Evolutionary conservation across 768 basidiomycete species (phyloP).

Genomic region (Lentinula sp.): DNA sequence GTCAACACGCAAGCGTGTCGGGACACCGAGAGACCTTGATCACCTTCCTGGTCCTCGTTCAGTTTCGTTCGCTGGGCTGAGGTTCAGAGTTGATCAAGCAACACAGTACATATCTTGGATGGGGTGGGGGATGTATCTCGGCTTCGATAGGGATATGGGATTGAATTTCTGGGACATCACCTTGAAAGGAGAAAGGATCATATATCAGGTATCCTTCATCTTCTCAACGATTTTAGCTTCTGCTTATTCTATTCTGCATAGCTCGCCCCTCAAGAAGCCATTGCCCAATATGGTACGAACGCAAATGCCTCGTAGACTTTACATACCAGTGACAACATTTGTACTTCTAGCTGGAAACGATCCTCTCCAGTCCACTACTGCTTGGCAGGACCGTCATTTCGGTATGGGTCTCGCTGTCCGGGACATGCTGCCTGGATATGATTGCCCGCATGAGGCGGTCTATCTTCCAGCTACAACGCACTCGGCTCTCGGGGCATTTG

Average conservation of each 20-base stretch:
- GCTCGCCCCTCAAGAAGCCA: constrained; percentile 57
- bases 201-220: constrained; percentile 42
- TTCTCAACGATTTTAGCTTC: background rate
- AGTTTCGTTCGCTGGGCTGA: constrained; percentile 52
- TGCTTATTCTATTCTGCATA: constrained; percentile 11
- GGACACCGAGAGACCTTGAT: constrained; percentile 46
- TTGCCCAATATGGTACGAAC: constrained; percentile 47
- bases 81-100: constrained; percentile 48
- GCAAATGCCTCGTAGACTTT: background rate
- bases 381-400: constrained; percentile 59
- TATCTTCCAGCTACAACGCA: constrained; percentile 56
- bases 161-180: constrained; percentile 54
- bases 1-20: constrained; percentile 37
- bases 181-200: constrained; percentile 51
- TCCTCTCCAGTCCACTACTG: constrained; percentile 54
- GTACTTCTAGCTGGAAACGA: constrained; percentile 41
- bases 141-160: constrained; percentile 66
- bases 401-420: constrained; percentile 55
- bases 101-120: constrained; percentile 60
- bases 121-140: constrained; percentile 57
- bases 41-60: constrained; percentile 58
- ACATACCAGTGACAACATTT: background rate
- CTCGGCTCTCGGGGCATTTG: constrained; percentile 33
- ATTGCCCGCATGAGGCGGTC: constrained; percentile 57
- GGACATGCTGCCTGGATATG: constrained; percentile 61